Percentiles rank a stretch among this genome's conserved stretches.
These are phyloP conservation scores for Rhodotorula sphaerocarpa DNA, from an alignment of 768 basidiomycete species.

Conservation along the genomic window DNA sequence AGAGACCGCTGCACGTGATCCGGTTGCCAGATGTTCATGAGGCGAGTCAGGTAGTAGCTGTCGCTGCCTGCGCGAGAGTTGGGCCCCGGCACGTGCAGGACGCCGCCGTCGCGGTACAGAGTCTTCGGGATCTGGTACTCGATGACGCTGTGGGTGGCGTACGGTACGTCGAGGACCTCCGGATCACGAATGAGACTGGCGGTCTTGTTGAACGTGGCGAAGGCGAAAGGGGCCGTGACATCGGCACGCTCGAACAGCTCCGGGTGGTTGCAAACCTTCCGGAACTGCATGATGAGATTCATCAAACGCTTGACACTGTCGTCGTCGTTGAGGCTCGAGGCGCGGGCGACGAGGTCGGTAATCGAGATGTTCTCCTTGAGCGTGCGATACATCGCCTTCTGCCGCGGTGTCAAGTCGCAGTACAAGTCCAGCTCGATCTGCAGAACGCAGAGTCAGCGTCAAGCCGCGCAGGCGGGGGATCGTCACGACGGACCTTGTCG, in stretches of 20 bases:
- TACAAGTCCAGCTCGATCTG: slow-evolving; percentile 95
- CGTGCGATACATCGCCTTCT: slow-evolving; percentile 79
- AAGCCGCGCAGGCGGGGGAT: neutral
- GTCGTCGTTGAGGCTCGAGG: slow-evolving; percentile 72
- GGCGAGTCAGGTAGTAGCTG: slow-evolving; percentile 54
- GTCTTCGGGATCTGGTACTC: slow-evolving; percentile 61
- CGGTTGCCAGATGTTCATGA: slow-evolving; percentile 84
- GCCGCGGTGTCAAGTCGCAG: slow-evolving; percentile 86
- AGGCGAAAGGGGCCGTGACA: slow-evolving; percentile 85
- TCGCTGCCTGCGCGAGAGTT: slow-evolving; percentile 50
- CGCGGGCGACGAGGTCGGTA: slow-evolving; percentile 84
- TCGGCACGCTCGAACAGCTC: slow-evolving; percentile 96
- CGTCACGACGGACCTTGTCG: slow-evolving; percentile 63
- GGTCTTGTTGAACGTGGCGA: slow-evolving; percentile 69
- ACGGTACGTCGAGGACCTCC: slow-evolving; percentile 70
- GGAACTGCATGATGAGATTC: slow-evolving; percentile 99
- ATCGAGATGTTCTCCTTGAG: slow-evolving; percentile 89
- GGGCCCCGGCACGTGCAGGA: slow-evolving; percentile 59
- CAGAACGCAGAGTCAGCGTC: neutral
- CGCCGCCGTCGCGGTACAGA: slow-evolving; percentile 56
- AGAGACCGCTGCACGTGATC: slow-evolving; percentile 70
- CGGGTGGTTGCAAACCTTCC: slow-evolving; percentile 98
- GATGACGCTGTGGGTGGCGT: slow-evolving; percentile 82
- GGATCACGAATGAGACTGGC: slow-evolving; percentile 77
- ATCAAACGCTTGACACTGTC: slow-evolving; percentile 89